Evolutionary conservation across 169 alveolate genomes (phyloP), one percentile per base, ranked within the genome.

Genomic region (Miamiensis avidus): DNA sequence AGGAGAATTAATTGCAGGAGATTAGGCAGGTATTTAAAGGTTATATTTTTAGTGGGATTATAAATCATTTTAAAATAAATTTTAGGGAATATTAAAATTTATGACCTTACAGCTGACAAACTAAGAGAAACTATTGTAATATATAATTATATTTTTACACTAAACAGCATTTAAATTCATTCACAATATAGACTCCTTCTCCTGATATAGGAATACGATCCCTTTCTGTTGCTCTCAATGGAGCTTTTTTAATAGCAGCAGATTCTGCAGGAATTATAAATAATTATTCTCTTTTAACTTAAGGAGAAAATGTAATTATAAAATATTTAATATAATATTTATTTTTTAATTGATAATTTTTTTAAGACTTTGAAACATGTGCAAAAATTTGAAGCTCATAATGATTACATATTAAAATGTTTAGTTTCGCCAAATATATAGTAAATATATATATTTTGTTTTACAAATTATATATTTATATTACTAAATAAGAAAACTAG

Each of bases 1-100:
- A 86, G 90, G 87, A 30, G 95, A 94, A 75, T 73, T 95, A 16
- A 87, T 94, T 34, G 84, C 92, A 49, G 96, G 97, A 34, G 96
- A 93, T 88, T 81, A 95, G 73, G 78, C 75, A 34, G 97, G 69
- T 49, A 49, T 11, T 49, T 49, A 49, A 49, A 11, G 20, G n/a
- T n/a, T n/a, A n/a, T n/a, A n/a, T n/a, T n/a, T n/a, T n/a, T n/a
- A n/a, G n/a, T n/a, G n/a, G n/a, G 88, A 91, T 77, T 49, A 49
- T 49, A 11, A 11, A 49, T 49, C 4, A 49, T 49, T 49, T 4
- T 49, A 49, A 49, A 49, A 49, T 49, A 49, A 11, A 11, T 49
- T 49, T 11, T 49, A 34, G 81, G 89, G 30, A 85, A 85, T 74
- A 75, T 85, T 29, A 79, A 79, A 30, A 79, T 85, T 29, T 79